Base-by-base conservation (phyloP, 202 grass and related monocot species). In the Digitaria exilis region DNA sequence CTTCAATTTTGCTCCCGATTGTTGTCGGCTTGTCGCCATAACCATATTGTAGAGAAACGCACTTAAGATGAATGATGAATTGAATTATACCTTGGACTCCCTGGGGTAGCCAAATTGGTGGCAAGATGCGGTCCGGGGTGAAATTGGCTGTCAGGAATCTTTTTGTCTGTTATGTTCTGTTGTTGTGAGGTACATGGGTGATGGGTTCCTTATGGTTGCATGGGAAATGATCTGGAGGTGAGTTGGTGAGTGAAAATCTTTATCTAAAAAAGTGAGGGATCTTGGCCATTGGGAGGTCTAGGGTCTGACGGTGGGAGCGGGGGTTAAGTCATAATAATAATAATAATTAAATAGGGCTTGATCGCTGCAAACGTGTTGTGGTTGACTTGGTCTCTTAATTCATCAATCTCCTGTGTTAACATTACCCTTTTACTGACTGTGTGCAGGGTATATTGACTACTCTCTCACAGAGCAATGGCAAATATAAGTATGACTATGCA, bases 371-470 rank as follows among this genome's bases (percentile, higher is more conserved):
- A 55, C 65, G 24, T 5, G 6, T 46, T 69, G 78, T 43, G 65
- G 21, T 73, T 89, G 43, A 71, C 42, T 44, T 87, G 0, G 3
- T 76, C 42, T 61, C 39, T 76, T 45, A 43, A 18, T n/a, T 46
- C 7, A 28, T 60, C 24, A 2, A 29, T 60, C 57, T 60, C 57
- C 57, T 29, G 12, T 60, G 25, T 60, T 60, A 29, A 60, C 25
- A 29, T 60, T 60, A 60, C 12, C 57, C 25, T 29, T 29, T 59
- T 29, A 5, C 57, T 60, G 57, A 60, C 25, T 60, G 50, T 73
- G 44, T 84, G 69, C 87, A 98, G 96, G 96, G 96, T 63, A 94
- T 98, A 75, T 87, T 93, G 89, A 98, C 96, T 5, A 98, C 92
- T 10, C 88, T 98, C 19, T 98, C 96, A 14, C 96, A 98, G 82